Base-by-base conservation (phyloP, 768 basidiomycete genomes). In the Pilatotrama ljubarskyi region DNA sequence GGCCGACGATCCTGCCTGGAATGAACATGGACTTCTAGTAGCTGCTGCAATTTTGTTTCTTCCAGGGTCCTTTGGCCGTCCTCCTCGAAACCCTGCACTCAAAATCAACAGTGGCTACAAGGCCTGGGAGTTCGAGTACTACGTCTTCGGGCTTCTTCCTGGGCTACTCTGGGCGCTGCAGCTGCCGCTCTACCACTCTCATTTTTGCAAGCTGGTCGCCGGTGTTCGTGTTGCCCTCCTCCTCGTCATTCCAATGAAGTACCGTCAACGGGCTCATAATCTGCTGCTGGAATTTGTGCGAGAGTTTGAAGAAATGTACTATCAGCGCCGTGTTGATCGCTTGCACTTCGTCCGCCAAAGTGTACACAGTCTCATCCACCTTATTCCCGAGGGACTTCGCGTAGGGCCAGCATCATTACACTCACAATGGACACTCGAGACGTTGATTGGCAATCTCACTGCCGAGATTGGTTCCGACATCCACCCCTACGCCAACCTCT, bases 21-120 rank as follows among this genome's bases (percentile, higher is more conserved):
- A 67, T 10, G 32, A 32, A 2, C 78, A 80, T 64, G 77, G 77
- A 0, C 48, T 56, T 38, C 57, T 37, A 0, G 76, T 80, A 17
- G 75, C 71, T 0, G 59, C 43, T 10, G 64, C 71, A 0, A 68
- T 66, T 0, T 61, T 63, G 2, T 78, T 74, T 51, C 64, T 80
- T n/a, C 78, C 77, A 20, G 69, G 71, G 0, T 78, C 73, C 0
- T 79, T 78, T 66, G 74, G 78, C 61, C 68, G 74, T 5, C 73
- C 77, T 7, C 80, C 77, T 2, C 71, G 76, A 0, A 76, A 81
- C 56, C 68, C 69, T n/a, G 76, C 76, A 0, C 67, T 74, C 41
- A 80, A 80, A 56, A 72, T 80, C 53, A 61, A 70, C 3, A 71
- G 67, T 26, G 70, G 72, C 0, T 74, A 73, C 62, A 74, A 74